Evolutionary conservation across 495 filamentous ascomycete genomes (phyloP).

Genomic region (Niebla homalea): DNA sequence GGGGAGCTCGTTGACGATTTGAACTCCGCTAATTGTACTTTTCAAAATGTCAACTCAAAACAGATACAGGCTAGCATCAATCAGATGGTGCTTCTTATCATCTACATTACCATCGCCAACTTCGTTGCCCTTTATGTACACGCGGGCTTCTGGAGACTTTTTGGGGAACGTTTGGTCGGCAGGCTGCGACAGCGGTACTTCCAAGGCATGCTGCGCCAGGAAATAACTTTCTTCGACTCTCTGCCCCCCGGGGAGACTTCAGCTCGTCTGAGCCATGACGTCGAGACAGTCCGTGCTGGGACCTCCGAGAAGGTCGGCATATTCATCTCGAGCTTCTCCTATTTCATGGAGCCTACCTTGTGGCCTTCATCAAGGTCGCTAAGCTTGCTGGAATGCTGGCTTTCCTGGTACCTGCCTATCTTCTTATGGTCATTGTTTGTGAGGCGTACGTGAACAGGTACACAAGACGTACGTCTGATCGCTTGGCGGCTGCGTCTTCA

Average conservation of each 20-base stretch:
- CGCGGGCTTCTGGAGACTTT: constrained; percentile 44
- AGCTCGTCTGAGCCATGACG: constrained; percentile 45
- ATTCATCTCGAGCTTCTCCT: constrained; percentile 41
- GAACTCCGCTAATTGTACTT: constrained; percentile 42
- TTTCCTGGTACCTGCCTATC: constrained; percentile 49
- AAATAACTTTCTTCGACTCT: constrained; percentile 48
- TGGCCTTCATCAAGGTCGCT: constrained; percentile 48
- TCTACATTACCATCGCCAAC: constrained; percentile 50
- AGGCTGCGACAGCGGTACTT: constrained; percentile 48
- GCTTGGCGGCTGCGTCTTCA: constrained; percentile 34
- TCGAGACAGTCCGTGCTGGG: constrained; percentile 46
- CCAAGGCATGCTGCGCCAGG: constrained; percentile 42
- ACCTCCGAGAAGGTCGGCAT: constrained; percentile 58
- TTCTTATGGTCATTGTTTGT: constrained; percentile 50
- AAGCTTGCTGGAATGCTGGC: constrained; percentile 39
- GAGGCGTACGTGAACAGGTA: constrained; percentile 48
- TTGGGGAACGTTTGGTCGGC: constrained; percentile 47
- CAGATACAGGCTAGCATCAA: constrained; percentile 34
- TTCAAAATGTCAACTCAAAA: constrained; percentile 11
- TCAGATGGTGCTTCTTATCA: constrained; percentile 43
- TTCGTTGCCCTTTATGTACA: constrained; percentile 41
- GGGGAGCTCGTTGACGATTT: constrained; percentile 55
- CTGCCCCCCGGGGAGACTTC: constrained; percentile 46
- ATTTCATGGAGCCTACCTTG: constrained; percentile 52
- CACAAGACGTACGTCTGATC: constrained; percentile 36